Conservation (phyloP, 306 rosid genomes). For the Cucurbita pepo region DNA sequence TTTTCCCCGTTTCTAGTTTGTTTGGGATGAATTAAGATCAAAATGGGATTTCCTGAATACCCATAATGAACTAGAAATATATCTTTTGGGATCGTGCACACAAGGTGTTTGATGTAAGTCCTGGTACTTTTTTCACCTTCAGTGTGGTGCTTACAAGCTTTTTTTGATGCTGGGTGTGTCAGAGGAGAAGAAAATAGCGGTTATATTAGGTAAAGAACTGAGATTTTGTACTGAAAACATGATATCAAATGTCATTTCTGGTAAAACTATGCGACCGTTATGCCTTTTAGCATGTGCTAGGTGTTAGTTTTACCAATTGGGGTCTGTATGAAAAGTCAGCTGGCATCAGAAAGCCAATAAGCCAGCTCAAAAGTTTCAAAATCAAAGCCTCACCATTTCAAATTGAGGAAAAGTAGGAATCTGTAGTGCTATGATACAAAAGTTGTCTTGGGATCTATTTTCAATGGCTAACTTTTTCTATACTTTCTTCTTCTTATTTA, state of each 20-base stretch:
- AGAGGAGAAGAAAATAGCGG: neutral
- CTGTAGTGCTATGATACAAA: constrained; percentile 1
- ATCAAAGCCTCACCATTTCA: constrained; percentile 18
- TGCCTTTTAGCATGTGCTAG: constrained; percentile 5
- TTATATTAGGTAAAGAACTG: neutral
- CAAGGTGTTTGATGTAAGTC: neutral
- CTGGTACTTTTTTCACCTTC: neutral
- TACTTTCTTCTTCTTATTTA: neutral
- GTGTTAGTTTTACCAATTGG: neutral
- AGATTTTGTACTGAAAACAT: neutral
- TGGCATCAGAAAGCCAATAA: constrained; percentile 27
- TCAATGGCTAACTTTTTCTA: neutral
- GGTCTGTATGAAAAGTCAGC: neutral
- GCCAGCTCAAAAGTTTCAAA: constrained; percentile 29
- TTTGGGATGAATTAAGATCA: neutral
- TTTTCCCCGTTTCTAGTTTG: neutral
- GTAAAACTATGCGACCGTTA: neutral
- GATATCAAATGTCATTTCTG: neutral
- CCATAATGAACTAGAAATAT: neutral
- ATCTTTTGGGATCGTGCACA: neutral
- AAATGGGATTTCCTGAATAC: neutral
- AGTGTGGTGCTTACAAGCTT: neutral
- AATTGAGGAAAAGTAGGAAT: constrained; percentile 1
- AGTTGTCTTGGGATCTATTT: constrained; percentile 7
- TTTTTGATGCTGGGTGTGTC: neutral